phyloP scores from a whole-genome alignment of 495 filamentous ascomycete species.

The Amphirosellinia nigrospora region DNA sequence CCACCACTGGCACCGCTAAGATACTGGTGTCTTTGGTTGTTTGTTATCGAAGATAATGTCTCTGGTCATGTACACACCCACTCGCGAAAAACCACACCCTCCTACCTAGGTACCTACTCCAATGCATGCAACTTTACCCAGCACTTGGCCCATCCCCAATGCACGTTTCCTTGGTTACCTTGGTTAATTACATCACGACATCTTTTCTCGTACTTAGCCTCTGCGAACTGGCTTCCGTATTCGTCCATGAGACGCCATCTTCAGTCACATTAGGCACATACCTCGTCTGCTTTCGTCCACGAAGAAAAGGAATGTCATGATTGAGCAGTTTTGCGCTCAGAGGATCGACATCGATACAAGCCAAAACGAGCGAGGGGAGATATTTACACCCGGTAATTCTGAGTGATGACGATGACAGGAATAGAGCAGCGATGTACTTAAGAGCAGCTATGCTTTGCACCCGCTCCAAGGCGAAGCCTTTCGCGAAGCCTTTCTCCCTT shows the following conservation, averaged over 20 bases:
- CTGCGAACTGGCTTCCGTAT: constrained; percentile 17
- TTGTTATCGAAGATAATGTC: not conserved
- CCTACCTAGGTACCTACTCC: not conserved
- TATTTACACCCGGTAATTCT: not conserved
- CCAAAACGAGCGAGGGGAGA: not conserved
- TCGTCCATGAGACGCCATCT: constrained; percentile 18
- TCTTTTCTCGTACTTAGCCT: constrained; percentile 15
- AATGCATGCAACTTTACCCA: constrained; percentile 10
- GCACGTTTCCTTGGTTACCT: not conserved
- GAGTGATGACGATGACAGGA: not conserved
- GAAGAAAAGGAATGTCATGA: not conserved
- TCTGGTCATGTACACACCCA: constrained; percentile 14
- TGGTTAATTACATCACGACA: constrained; percentile 13
- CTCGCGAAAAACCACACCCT: constrained; percentile 14
- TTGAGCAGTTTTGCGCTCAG: not conserved
- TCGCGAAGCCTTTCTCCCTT: not conserved
- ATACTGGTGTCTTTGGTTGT: too few species aligned
- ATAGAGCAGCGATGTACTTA: not conserved
- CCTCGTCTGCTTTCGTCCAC: constrained; percentile 8
- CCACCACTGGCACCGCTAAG: too few species aligned
- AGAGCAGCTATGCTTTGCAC: not conserved
- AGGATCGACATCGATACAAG: not conserved
- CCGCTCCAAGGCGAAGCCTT: not conserved
- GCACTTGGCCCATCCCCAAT: not conserved
- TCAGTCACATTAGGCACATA: constrained; percentile 13